These are phyloP conservation scores for Misopates orontium DNA, from an alignment of 257 asterid genomes.

Conservation along the genomic window DNA sequence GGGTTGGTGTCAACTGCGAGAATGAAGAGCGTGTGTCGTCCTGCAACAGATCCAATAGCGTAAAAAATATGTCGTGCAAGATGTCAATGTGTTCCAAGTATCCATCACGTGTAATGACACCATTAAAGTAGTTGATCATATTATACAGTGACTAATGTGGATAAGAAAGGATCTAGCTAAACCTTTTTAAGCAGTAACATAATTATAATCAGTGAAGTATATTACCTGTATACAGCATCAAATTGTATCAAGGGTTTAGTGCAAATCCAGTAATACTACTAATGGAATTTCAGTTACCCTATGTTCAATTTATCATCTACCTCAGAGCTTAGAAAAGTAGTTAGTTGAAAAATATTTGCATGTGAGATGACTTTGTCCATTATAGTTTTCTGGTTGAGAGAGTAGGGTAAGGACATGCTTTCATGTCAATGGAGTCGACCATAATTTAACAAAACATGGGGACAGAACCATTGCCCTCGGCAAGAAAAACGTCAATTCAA, in stretches of 20 bases:
- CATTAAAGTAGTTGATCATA: conserved; percentile 19
- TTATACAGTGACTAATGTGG: conserved; percentile 2
- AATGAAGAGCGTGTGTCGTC: conserved; percentile 56
- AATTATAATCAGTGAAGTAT: conserved; percentile 5
- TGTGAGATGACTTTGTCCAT: neutral
- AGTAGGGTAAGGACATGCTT: neutral
- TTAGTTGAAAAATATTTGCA: conserved; percentile 3
- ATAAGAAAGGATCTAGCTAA: conserved; percentile 1
- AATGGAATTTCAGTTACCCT: neutral
- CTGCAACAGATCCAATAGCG: conserved; percentile 43
- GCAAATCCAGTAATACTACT: neutral
- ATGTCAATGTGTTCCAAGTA: conserved; percentile 17
- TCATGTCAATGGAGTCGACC: neutral
- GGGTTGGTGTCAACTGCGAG: conserved; percentile 58
- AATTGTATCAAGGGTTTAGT: neutral
- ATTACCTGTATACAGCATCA: neutral
- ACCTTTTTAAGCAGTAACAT: neutral
- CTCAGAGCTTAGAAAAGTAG: conserved; percentile 3
- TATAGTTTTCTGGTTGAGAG: neutral
- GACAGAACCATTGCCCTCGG: neutral
- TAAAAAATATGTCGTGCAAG: conserved; percentile 25
- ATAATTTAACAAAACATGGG: neutral
- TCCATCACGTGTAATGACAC: conserved; percentile 21
- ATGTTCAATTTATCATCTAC: conserved; percentile 15
- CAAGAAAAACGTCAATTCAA: too few species aligned